Base-by-base conservation (phyloP, 148 eudicot genomes). In the Chenopodium berlandieri region DNA sequence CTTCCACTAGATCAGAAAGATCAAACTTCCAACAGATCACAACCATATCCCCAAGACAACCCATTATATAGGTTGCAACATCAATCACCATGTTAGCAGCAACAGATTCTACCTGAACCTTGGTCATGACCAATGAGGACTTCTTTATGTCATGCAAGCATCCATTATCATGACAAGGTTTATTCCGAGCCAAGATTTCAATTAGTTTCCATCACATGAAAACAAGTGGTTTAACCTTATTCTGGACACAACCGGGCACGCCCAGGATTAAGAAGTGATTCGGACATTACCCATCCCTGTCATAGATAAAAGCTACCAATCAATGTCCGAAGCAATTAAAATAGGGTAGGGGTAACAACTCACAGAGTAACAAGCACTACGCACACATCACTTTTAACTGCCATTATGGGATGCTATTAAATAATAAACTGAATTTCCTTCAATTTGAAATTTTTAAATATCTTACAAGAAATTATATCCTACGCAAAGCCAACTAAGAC, bases 261-360 rank as follows among this genome's bases (percentile, higher is more conserved):
- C 56, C 99, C 99, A 23, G 99, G 99, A 92, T 96, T 94, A 72
- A 96, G 95, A 82, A 91, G 93, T 47, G 98, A 94, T 78, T 92
- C 99, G 11, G 97, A 96, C 99, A 96, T 96, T 80, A 94, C 89
- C 99, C 99, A 96, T 14, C 99, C 99, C 99, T 96, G 91, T 82
- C 82, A 76, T 31, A 83, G 5, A 52, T 9, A 58, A 73, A 71
- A 71, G 44, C 40, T 14, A 34, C 23, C 78, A 77, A 23, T 44
- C 34, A 78, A 62, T 75, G 20, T 25, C 31, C 34, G 31, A 1
- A 23, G 23, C 12, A 16, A 54, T 13, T 30, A 50, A 71, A 22
- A 1, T 30, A 22, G 62, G 62, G 62, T 50, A 19, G 14, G 62
- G 62, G 22, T 50, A 19, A 66, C 10, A 75, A 50, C 25, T 52